phyloP scores from a whole-genome alignment of 2,329 filamentous ascomycete genomes.

The Blumeriella jaapii region DNA sequence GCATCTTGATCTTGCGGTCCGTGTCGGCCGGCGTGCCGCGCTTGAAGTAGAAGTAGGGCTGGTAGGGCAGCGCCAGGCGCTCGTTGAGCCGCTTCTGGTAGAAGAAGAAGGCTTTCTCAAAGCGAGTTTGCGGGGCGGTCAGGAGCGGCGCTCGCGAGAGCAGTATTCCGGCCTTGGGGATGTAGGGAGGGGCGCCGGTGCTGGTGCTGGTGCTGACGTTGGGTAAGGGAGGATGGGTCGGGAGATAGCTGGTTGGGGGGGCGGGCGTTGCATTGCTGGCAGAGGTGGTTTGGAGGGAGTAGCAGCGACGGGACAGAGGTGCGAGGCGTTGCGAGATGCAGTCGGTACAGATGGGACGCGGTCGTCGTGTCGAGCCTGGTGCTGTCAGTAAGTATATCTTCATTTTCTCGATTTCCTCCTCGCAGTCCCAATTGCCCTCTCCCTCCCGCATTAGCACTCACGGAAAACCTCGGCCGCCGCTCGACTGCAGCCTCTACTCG shows the following conservation, averaged over 20 bases:
- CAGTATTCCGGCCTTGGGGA: constrained; percentile 57
- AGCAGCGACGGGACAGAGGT: constrained; percentile 11
- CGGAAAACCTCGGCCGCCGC: constrained; percentile 39
- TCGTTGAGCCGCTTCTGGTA: constrained; percentile 97
- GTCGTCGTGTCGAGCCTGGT: constrained; percentile 20
- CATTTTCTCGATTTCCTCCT: constrained; percentile 1
- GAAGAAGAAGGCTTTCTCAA: constrained; percentile 89
- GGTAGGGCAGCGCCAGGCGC: constrained; percentile 77
- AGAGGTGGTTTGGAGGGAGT: constrained; percentile 23
- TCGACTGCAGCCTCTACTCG: constrained; percentile 45
- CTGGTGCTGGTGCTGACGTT: constrained; percentile 13
- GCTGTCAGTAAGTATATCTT: constrained; percentile 2
- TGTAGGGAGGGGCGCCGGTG: constrained; percentile 26
- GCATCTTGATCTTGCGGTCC: constrained; percentile 82
- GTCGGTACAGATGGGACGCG: constrained; percentile 21
- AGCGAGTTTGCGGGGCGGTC: constrained; percentile 71
- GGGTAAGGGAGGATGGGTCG: constrained; percentile 16
- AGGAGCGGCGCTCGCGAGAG: constrained; percentile 81
- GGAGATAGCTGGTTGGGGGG: constrained; percentile 29
- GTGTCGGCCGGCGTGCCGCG: constrained; percentile 71
- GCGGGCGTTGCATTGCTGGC: constrained; percentile 11
- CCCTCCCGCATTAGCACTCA: constrained; percentile 33
- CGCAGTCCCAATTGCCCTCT: too few species aligned
- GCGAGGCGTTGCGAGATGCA: constrained; percentile 15
- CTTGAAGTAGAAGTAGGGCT: constrained; percentile 90